These are phyloP conservation scores for Arbutus unedo DNA, from an alignment of 148 eudicot genomes.

Conservation along the genomic window DNA sequence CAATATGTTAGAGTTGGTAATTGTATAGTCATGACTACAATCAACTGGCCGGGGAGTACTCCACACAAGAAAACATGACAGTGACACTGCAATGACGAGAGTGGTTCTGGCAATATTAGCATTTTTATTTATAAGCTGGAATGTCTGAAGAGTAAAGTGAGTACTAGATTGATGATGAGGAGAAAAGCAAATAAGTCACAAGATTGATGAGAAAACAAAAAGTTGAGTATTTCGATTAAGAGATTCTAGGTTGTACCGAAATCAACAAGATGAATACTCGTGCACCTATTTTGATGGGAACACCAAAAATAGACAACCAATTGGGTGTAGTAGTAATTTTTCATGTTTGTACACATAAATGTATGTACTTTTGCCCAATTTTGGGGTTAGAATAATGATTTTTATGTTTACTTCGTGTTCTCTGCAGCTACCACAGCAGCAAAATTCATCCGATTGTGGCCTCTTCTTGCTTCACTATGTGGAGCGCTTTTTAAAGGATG, in stretches of 20 bases:
- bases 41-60: neutral
- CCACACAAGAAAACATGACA: neutral
- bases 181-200: neutral
- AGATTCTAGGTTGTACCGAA: neutral
- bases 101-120: neutral
- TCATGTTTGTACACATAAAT: neutral
- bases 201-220: neutral
- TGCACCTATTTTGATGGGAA: neutral
- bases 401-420: conserved; percentile 16
- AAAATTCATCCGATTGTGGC: conserved; percentile 80
- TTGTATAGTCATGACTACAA: neutral
- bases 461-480: conserved; percentile 96
- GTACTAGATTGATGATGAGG: neutral
- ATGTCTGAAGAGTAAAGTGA: neutral
- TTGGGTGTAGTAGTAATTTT: neutral
- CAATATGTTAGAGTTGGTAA: neutral
- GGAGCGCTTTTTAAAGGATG: conserved; percentile 70
- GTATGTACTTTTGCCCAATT: neutral
- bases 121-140: neutral
- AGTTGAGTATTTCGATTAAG: neutral
- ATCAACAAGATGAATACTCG: neutral
- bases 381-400: neutral
- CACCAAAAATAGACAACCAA: neutral
- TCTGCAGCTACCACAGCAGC: conserved; percentile 95
- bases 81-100: neutral